phyloP scores from a whole-genome alignment of 352 stramenopile species.

The Phytophthora fragariaefolia region DNA sequence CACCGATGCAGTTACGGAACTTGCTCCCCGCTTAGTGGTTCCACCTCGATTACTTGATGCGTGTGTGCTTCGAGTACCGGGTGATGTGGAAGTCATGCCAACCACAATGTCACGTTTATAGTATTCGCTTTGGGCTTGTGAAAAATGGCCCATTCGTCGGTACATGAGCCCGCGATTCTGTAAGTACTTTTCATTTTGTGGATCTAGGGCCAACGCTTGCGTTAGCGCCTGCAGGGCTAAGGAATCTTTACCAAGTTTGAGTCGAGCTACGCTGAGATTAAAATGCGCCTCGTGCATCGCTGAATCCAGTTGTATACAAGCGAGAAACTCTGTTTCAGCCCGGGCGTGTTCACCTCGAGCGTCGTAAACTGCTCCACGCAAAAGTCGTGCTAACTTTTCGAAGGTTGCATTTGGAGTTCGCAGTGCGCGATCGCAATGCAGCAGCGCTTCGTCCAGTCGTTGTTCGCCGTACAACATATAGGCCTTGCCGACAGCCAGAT shows the following conservation, averaged over 20 bases:
- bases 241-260: slow-evolving; percentile 58
- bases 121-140: slow-evolving; percentile 59
- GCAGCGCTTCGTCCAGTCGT: slow-evolving; percentile 60
- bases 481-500: slow-evolving; percentile 59
- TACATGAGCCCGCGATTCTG: slow-evolving; percentile 64
- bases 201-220: slow-evolving; percentile 46
- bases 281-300: slow-evolving; percentile 71
- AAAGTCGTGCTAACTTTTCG: slow-evolving; percentile 65
- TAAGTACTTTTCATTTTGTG: slow-evolving; percentile 54
- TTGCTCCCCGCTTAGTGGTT: slow-evolving; percentile 38
- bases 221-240: slow-evolving; percentile 46
- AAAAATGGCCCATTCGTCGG: slow-evolving; percentile 57
- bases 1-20: background rate
- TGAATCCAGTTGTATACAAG: slow-evolving; percentile 50
- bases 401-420: slow-evolving; percentile 57
- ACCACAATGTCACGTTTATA: slow-evolving; percentile 43
- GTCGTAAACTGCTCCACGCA: slow-evolving; percentile 68
- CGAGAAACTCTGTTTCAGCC: slow-evolving; percentile 60
- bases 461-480: slow-evolving; percentile 66
- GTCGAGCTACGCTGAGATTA: slow-evolving; percentile 56
- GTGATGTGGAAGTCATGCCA: background rate
- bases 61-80: background rate
- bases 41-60: slow-evolving; percentile 8
- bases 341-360: slow-evolving; percentile 45
- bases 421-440: slow-evolving; percentile 61